A percentile compares a stretch with the other conserved stretches of the same genome.
Conservation (phyloP, 2,329 filamentous ascomycete genomes). For the Fusarium irregulare region DNA sequence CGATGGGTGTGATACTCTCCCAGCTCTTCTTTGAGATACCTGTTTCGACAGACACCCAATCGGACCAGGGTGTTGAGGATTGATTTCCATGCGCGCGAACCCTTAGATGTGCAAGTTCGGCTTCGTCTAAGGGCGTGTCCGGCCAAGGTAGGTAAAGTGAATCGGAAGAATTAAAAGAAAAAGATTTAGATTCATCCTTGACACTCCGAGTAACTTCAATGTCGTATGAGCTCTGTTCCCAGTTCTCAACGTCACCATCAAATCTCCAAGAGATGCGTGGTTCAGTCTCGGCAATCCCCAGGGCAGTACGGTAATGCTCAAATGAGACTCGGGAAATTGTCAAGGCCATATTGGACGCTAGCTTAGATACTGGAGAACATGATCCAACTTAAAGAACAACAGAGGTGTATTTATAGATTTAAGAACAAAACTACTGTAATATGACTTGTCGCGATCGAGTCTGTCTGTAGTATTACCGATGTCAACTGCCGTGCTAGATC, state of each 20-base stretch:
- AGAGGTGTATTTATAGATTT: no score
- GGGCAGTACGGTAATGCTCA: conserved; percentile 54
- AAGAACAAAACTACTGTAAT: no score
- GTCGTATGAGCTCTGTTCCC: conserved; percentile 58
- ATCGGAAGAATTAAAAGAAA: conserved; percentile 48
- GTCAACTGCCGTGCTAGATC: no score
- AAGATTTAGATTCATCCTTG: conserved; percentile 11
- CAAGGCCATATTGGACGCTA: not conserved
- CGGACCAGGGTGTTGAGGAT: not conserved
- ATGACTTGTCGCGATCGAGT: no score
- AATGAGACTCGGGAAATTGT: conserved; percentile 28
- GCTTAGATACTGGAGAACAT: no score
- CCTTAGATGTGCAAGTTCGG: conserved; percentile 50
- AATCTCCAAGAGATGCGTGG: conserved; percentile 62
- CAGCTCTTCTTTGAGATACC: not conserved
- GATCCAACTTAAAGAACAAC: no score
- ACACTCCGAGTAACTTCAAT: conserved; percentile 51
- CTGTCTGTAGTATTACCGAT: no score
- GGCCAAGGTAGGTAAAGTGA: conserved; percentile 61
- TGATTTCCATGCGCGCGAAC: conserved; percentile 46
- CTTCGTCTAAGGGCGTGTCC: conserved; percentile 45
- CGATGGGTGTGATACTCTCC: not conserved
- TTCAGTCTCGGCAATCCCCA: conserved; percentile 57
- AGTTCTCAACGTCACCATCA: conserved; percentile 52
- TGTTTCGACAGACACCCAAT: not conserved